Conservation (phyloP, 306 rosid genomes). For the Abrus precatorius region DNA sequence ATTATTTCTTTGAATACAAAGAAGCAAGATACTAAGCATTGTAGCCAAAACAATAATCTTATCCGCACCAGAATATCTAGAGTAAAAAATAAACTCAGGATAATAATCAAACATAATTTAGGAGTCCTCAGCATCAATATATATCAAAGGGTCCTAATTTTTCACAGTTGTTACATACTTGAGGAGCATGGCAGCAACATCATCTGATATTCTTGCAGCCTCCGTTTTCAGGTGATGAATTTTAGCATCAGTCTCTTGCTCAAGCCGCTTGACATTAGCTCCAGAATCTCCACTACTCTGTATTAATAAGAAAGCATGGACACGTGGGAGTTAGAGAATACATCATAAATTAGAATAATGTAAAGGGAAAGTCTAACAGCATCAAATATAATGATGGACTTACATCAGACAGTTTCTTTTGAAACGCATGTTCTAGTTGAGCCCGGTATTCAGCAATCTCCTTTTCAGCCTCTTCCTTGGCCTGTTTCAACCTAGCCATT, state of each 20-base stretch:
- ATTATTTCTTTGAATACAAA: conserved; percentile 46
- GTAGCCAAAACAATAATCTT: conserved; percentile 45
- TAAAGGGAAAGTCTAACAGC: background rate
- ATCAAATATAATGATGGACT: conserved; percentile 33
- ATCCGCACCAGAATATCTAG: conserved; percentile 47
- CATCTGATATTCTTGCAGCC: conserved; percentile 73
- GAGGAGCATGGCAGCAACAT: conserved; percentile 84
- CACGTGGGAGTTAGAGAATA: conserved; percentile 10
- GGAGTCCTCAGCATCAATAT: conserved; percentile 40
- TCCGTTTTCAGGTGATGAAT: conserved; percentile 71
- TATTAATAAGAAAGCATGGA: conserved; percentile 29
- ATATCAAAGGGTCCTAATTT: conserved; percentile 56
- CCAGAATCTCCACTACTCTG: conserved; percentile 98
- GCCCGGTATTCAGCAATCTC: conserved; percentile 85
- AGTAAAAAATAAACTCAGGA: conserved; percentile 41
- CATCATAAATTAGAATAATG: background rate
- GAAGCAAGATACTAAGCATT: conserved; percentile 40
- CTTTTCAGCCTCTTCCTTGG: conserved; percentile 92
- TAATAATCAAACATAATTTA: conserved; percentile 45
- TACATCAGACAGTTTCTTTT: conserved; percentile 82
- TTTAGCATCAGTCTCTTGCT: conserved; percentile 76
- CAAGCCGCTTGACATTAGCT: conserved; percentile 96
- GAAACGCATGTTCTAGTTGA: conserved; percentile 81
- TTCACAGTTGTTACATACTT: conserved; percentile 81
- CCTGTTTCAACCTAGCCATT: conserved; percentile 92